These are phyloP conservation scores for Brassica rapa DNA, from an alignment of 345 rosid species.

Conservation along the genomic window DNA sequence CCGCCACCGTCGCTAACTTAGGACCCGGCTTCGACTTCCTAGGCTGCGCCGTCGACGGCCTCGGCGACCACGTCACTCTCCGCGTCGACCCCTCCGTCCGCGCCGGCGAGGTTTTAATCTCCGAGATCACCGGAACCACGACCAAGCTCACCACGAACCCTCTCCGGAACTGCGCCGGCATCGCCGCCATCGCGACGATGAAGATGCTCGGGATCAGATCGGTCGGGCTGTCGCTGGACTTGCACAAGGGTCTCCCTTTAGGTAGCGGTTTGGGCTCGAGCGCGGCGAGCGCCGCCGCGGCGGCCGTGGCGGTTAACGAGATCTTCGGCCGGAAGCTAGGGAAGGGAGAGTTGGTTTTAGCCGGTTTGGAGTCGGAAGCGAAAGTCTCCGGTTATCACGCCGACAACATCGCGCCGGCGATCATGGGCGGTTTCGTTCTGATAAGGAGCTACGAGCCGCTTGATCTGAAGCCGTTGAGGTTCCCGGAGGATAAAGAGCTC, in stretches of 20 bases:
- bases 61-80: slow-evolving; percentile 45
- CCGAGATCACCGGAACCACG: slow-evolving; percentile 57
- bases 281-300: slow-evolving; percentile 94
- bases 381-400: slow-evolving; percentile 96
- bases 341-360: slow-evolving; percentile 56
- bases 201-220: slow-evolving; percentile 68
- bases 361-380: slow-evolving; percentile 87
- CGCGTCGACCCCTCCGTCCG: slow-evolving; percentile 65
- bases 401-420: slow-evolving; percentile 81
- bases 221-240: slow-evolving; percentile 69
- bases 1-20: slow-evolving; percentile 82
- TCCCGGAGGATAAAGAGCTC: slow-evolving; percentile 59
- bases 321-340: slow-evolving; percentile 60
- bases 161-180: slow-evolving; percentile 85
- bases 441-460: slow-evolving; percentile 77
- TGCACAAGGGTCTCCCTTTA: slow-evolving; percentile 50
- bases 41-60: slow-evolving; percentile 89
- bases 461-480: slow-evolving; percentile 56
- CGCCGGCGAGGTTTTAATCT: slow-evolving; percentile 68
- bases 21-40: slow-evolving; percentile 94
- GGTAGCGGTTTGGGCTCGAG: slow-evolving; percentile 78
- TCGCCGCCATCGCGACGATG: slow-evolving; percentile 86
- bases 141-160: slow-evolving; percentile 73
- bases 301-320: slow-evolving; percentile 86
- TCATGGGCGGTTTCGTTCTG: slow-evolving; percentile 87